Percentiles rank a stretch among this genome's conserved stretches.
Conservation (phyloP, 2,329 filamentous ascomycete species). For the Ophiosphaerella narmari region DNA sequence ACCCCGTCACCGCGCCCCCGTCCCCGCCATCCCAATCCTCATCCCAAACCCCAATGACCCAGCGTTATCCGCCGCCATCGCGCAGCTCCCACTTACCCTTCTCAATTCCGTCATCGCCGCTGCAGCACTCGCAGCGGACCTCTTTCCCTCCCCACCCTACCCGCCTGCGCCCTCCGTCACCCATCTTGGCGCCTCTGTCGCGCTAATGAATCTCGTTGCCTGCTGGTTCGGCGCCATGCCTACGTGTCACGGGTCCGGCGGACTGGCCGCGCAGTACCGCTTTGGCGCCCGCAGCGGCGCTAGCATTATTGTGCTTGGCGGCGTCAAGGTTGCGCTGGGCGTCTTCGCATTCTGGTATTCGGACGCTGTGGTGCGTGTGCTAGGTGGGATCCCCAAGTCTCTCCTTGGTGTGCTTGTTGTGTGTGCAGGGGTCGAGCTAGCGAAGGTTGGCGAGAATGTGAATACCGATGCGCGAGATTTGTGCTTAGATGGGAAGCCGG, state of each 20-base stretch:
- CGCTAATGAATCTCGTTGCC: constrained; percentile 78
- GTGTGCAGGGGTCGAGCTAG: constrained; percentile 84
- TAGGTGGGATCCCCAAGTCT: constrained; percentile 74
- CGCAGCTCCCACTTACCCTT: constrained; percentile 65
- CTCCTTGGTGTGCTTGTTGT: constrained; percentile 88
- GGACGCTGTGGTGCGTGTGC: constrained; percentile 70
- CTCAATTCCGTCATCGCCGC: constrained; percentile 93
- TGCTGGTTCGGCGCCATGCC: constrained; percentile 97
- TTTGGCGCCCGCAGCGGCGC: constrained; percentile 90
- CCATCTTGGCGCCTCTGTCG: constrained; percentile 78
- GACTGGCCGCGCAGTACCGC: constrained; percentile 85
- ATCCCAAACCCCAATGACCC: too few relatives aligned
- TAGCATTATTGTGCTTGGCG: constrained; percentile 78
- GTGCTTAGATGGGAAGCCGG: constrained; percentile 49
- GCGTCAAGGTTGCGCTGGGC: constrained; percentile 76
- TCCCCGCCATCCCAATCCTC: too few relatives aligned
- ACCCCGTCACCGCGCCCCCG: constrained; percentile 76
- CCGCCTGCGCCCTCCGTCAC: constrained; percentile 69
- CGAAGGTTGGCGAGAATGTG: constrained; percentile 80
- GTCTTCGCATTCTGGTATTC: constrained; percentile 66
- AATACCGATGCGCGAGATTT: constrained; percentile 73
- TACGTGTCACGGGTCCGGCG: constrained; percentile 89
- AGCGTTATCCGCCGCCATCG: too few relatives aligned
- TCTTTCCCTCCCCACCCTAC: constrained; percentile 69
- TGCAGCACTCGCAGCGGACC: constrained; percentile 74